Base-by-base conservation (phyloP, 2,329 filamentous ascomycete genomes). In the Aspergillus pseudoviridinutans region DNA sequence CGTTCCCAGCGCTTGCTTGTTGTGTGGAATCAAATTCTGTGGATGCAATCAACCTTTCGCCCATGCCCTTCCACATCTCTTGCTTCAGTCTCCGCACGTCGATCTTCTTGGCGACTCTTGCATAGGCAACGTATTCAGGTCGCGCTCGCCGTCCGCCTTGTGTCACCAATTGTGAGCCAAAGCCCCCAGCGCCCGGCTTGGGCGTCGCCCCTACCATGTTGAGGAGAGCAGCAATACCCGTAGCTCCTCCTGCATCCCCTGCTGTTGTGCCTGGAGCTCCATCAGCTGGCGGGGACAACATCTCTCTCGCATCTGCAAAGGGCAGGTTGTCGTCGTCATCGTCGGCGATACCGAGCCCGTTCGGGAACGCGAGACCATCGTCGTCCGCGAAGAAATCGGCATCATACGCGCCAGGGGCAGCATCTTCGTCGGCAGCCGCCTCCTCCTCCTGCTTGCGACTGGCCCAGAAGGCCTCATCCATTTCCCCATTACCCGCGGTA, bases 391-490 rank as follows among this genome's bases (percentile, higher is more conserved):
- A 99, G 83, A 97, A 99, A 74, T 97, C 90, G 58, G 94, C 93
- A 72, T 97, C 92, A 74, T 97, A 99, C 70, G 95, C 88, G 59
- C 92, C 92, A 2, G 82, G 82, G 41, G 77, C 82, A 3, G 79
- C 83, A 49, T 86, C 85, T 25, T 88, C 87, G 52, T 79, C 76
- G 51, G 71, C 64, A 24, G 66, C 58, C 61, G 71, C 67, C 49
- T 71, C 86, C 71, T 84, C 89, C 76, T 82, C 86, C 44, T 63
- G 72, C 67, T 69, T 76, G 58, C 75, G 75, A 46, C 84, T 83
- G 4, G 94, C 94, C 92, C 94, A 99, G 78, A 96, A 97, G 22
- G 90, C 92, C 76, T 97, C 93, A 69, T 97, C 91, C 80, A 97
- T 90, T 58, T 96, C 90, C 44, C 87, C 89, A 59, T 87, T 84